Percentiles rank a stretch among this genome's conserved stretches.
Conservation (phyloP, 2,329 filamentous ascomycete species). For the Didymella keratinophila region DNA sequence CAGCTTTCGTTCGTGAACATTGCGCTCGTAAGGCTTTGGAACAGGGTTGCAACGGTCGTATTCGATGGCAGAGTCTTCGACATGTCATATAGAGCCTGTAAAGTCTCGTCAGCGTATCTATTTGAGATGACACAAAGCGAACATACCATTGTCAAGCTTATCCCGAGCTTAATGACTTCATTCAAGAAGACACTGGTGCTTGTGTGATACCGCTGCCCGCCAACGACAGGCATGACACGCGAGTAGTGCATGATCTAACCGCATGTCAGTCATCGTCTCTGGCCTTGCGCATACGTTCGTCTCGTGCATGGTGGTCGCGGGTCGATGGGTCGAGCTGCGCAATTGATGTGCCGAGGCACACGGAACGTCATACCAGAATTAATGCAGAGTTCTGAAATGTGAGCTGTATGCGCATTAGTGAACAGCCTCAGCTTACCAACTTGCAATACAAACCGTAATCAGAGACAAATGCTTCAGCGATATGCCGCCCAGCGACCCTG, state of each 20-base stretch:
- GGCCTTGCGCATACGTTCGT: neutral
- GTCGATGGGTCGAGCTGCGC: conserved; percentile 8
- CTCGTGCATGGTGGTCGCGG: neutral
- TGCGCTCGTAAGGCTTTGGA: conserved; percentile 78
- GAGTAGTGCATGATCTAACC: conserved; percentile 90
- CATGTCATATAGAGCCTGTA: conserved; percentile 78
- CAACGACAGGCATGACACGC: conserved; percentile 83
- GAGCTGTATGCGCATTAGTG: conserved; percentile 61
- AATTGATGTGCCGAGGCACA: conserved; percentile 9
- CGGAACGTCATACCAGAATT: conserved; percentile 67
- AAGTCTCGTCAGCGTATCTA: conserved; percentile 1
- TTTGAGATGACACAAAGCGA: neutral
- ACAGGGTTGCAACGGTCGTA: conserved; percentile 80
- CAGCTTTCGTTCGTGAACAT: conserved; percentile 92
- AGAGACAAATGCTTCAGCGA: conserved; percentile 74
- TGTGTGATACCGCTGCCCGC: conserved; percentile 87
- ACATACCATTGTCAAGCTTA: conserved; percentile 76
- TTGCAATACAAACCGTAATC: conserved; percentile 62
- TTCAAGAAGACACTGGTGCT: conserved; percentile 94
- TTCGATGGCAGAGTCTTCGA: conserved; percentile 79
- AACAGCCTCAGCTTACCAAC: neutral
- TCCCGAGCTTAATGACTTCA: conserved; percentile 87
- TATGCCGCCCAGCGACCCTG: conserved; percentile 57
- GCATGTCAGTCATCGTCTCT: conserved; percentile 20
- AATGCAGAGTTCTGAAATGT: conserved; percentile 82